These are phyloP conservation scores for Penstemon eatonii DNA, from an alignment of 257 asterid genomes.

Conservation along the genomic window DNA sequence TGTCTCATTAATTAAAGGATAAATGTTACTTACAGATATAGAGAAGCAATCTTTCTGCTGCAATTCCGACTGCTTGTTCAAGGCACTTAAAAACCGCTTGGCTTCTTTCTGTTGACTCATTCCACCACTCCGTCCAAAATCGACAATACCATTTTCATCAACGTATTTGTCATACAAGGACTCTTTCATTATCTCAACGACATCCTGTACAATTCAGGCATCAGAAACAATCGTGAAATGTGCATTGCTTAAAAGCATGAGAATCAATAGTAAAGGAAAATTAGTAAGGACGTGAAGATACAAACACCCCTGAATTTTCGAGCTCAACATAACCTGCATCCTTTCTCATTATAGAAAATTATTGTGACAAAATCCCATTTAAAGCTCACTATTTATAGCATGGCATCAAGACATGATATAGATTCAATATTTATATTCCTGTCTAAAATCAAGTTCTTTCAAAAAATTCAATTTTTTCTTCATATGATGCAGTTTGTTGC, in stretches of 20 bases:
- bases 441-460: no score
- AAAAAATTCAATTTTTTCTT: no score
- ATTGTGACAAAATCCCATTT: no score
- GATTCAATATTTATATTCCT: no score
- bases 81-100: constrained; percentile 79
- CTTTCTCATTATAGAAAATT: no score
- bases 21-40: constrained; percentile 58
- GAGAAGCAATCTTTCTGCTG: constrained; percentile 88
- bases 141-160: constrained; percentile 89
- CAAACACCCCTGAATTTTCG: neutral
- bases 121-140: constrained; percentile 96
- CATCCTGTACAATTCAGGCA: constrained; percentile 61
- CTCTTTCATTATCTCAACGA: constrained; percentile 94
- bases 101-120: constrained; percentile 99
- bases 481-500: no score
- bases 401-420: no score
- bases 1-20: constrained; percentile 8
- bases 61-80: constrained; percentile 79
- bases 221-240: constrained; percentile 23
- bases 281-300: neutral
- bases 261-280: constrained; percentile 5
- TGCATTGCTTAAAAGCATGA: constrained; percentile 20
- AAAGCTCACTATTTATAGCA: no score
- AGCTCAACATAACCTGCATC: neutral
- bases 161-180: constrained; percentile 92